A percentile compares a stretch with the other conserved stretches of the same genome.
Conservation (phyloP, 305 asterid species). For the Fraxinus sp. region DNA sequence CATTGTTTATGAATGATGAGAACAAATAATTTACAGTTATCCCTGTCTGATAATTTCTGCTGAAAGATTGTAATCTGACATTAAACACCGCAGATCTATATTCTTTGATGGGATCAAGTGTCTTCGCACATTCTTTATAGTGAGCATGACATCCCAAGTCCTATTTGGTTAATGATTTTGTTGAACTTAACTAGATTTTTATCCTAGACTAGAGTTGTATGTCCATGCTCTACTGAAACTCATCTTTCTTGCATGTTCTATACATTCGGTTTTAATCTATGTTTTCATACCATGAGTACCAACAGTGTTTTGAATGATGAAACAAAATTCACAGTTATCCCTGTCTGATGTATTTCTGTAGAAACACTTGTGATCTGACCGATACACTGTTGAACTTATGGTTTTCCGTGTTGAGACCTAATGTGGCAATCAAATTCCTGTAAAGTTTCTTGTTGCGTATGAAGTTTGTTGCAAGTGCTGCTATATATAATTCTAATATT, state of each 20-base stretch:
- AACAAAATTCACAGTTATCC: slow-evolving; percentile 49
- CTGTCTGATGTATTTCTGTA: slow-evolving; percentile 43
- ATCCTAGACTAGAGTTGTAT: not conserved
- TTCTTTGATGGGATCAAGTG: slow-evolving; percentile 28
- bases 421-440: not conserved
- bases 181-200: not conserved
- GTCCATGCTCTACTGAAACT: not conserved
- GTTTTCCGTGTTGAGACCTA: not conserved
- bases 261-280: not conserved
- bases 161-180: not conserved
- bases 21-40: slow-evolving; percentile 42
- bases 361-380: slow-evolving; percentile 32
- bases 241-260: not conserved
- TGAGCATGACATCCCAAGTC: not conserved
- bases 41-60: slow-evolving; percentile 54
- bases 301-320: slow-evolving; percentile 32
- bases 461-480: not conserved
- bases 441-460: too few species aligned
- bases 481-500: not conserved
- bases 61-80: slow-evolving; percentile 52
- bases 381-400: not conserved
- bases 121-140: slow-evolving; percentile 10
- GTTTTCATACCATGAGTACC: not conserved
- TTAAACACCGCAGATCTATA: slow-evolving; percentile 7
- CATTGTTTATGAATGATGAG: slow-evolving; percentile 40